Percentiles rank a stretch among this genome's conserved stretches.
Evolutionary conservation across 495 filamentous ascomycete species (phyloP).

Genomic region (Antarctomyces pellizariae): DNA sequence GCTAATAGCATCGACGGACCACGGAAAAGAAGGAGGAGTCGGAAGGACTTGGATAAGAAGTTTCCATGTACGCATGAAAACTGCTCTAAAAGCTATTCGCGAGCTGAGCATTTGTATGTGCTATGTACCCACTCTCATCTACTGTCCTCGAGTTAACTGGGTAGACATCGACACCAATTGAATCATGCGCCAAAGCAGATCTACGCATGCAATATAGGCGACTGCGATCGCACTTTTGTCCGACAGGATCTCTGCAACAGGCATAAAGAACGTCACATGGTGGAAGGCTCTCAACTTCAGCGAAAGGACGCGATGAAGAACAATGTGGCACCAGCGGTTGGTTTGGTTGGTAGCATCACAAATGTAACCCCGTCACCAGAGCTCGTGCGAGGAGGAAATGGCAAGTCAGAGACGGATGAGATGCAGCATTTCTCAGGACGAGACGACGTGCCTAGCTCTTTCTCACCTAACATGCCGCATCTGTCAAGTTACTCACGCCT

Average conservation of each 20-base stretch:
- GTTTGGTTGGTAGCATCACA: slow-evolving; percentile 12
- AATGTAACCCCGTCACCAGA: slow-evolving; percentile 26
- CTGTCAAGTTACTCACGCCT: slow-evolving; percentile 18
- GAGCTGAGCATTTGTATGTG: slow-evolving; percentile 76
- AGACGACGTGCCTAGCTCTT: slow-evolving; percentile 22
- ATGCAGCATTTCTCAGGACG: slow-evolving; percentile 29
- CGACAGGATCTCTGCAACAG: slow-evolving; percentile 83
- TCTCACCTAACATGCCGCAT: slow-evolving; percentile 17
- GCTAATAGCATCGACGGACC: too few relatives aligned
- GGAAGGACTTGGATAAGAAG: slow-evolving; percentile 81
- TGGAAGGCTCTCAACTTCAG: slow-evolving; percentile 80
- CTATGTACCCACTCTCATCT: slow-evolving; percentile 19
- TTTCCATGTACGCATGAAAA: slow-evolving; percentile 78
- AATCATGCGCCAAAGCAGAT: slow-evolving; percentile 96
- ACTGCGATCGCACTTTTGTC: slow-evolving; percentile 78
- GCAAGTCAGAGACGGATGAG: slow-evolving; percentile 20
- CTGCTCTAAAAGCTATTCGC: slow-evolving; percentile 89
- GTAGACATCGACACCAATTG: slow-evolving; percentile 65
- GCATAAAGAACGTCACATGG: slow-evolving; percentile 89
- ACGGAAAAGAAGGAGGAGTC: slow-evolving; percentile 61
- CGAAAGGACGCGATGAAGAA: slow-evolving; percentile 59
- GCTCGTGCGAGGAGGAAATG: slow-evolving; percentile 21
- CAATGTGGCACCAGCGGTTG: slow-evolving; percentile 27
- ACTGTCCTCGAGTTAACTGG: slow-evolving; percentile 5
- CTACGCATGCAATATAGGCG: slow-evolving; percentile 82